Evolutionary conservation across 305 asterid genomes (phyloP).

Genomic region (Vinca major): DNA sequence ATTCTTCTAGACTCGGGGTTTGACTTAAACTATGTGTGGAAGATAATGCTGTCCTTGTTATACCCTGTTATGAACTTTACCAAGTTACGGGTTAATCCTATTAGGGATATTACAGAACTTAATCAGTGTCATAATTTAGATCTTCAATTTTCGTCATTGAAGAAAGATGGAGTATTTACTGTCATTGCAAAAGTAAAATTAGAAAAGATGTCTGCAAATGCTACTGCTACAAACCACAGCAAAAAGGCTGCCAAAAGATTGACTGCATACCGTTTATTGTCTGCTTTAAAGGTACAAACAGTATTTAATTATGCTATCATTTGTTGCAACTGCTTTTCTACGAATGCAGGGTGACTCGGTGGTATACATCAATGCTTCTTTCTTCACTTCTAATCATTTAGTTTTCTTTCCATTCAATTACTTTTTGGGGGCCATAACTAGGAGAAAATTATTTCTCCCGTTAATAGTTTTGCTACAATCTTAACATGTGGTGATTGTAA

Average conservation of each 20-base stretch:
- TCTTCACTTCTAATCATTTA: background rate
- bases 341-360: background rate
- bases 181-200: conserved; percentile 50
- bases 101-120: conserved; percentile 69
- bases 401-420: background rate
- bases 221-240: conserved; percentile 42
- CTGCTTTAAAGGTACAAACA: conserved; percentile 49
- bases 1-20: conserved; percentile 73
- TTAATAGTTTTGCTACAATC: background rate
- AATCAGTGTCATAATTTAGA: conserved; percentile 61
- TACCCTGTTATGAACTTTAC: conserved; percentile 54
- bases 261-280: conserved; percentile 43
- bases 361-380: background rate
- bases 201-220: conserved; percentile 24
- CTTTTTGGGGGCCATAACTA: background rate
- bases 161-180: conserved; percentile 38
- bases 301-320: conserved; percentile 4
- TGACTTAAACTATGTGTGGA: conserved; percentile 61
- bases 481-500: conserved; percentile 10
- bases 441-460: background rate
- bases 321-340: background rate
- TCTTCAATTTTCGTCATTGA: conserved; percentile 30
- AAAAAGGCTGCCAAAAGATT: conserved; percentile 49
- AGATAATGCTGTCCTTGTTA: conserved; percentile 52
- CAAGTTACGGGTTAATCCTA: conserved; percentile 56